These are phyloP conservation scores for Cutaneotrichosporon arboriforme DNA, from an alignment of 1,284 basidiomycete genomes.

Conservation along the genomic window DNA sequence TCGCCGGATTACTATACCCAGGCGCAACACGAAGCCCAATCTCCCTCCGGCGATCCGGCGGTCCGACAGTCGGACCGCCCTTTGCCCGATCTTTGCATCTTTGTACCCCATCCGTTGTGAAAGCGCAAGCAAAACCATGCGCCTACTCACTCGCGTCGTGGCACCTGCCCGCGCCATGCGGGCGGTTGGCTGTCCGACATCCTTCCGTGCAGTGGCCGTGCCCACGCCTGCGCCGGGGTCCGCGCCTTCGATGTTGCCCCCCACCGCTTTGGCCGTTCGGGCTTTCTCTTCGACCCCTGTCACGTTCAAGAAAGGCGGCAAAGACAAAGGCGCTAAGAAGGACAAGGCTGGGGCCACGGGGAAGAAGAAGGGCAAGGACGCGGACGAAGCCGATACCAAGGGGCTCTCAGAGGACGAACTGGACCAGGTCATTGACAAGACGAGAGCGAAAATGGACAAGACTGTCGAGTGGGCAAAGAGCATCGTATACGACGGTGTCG, in stretches of 20 bases:
- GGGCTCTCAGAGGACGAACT: conserved; percentile 9
- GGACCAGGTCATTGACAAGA: conserved; percentile 3
- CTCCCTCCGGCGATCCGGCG: no score
- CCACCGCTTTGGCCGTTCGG: conserved; percentile 4
- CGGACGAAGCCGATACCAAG: conserved; percentile 19
- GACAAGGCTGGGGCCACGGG: conserved; percentile 5
- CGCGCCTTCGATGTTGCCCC: not conserved
- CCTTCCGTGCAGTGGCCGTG: not conserved
- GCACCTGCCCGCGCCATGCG: not conserved
- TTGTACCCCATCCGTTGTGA: no score
- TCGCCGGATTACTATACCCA: no score
- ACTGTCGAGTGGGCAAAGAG: conserved; percentile 40
- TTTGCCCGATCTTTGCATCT: no score
- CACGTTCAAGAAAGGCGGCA: conserved; percentile 28
- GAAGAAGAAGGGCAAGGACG: conserved; percentile 11
- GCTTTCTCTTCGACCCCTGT: conserved; percentile 22
- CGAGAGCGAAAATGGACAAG: conserved; percentile 26
- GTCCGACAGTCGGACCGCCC: no score
- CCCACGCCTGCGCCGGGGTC: not conserved
- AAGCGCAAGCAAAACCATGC: not conserved
- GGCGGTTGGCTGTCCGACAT: not conserved
- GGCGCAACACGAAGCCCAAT: no score
- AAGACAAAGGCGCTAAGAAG: conserved; percentile 8
- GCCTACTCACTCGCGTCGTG: not conserved
- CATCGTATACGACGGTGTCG: conserved; percentile 42